Conservation (phyloP, 164 flowering plant species). For the Chloranthus sessilifolius region DNA sequence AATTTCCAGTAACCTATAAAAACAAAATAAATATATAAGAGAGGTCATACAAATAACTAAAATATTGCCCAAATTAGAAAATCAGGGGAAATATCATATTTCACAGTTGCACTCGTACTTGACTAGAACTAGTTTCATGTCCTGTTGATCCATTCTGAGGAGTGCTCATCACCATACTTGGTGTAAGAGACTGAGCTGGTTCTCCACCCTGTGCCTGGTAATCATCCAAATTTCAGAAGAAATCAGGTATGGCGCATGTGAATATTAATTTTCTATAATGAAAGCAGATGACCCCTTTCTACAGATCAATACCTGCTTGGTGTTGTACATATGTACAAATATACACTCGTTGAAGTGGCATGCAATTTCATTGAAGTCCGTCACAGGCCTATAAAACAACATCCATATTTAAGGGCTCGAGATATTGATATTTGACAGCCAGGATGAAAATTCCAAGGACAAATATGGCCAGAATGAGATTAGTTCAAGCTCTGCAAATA, state of each 20-base stretch:
- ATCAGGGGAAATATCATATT: not conserved
- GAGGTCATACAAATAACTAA: no score
- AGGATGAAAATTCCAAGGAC: not conserved
- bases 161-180: constrained; percentile 23
- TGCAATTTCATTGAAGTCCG: constrained; percentile 72
- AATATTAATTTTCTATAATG: not conserved
- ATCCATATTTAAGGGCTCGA: not conserved
- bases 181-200: constrained; percentile 31
- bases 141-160: constrained; percentile 12
- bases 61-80: no score
- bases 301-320: constrained; percentile 40
- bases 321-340: constrained; percentile 57
- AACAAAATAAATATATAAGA: not conserved
- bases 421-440: not conserved
- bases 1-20: constrained; percentile 41
- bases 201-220: constrained; percentile 29
- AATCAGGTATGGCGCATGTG: constrained; percentile 1
- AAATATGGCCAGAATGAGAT: no score
- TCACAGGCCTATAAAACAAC: constrained; percentile 60
- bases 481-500: no score
- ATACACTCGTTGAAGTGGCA: constrained; percentile 77
- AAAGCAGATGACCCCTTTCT: not conserved
- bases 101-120: constrained; percentile 25
- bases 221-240: constrained; percentile 2
- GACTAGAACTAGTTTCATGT: constrained; percentile 41